phyloP scores from a whole-genome alignment of 2,329 filamentous ascomycete species.

The Ploettnerulaceae sp. region DNA sequence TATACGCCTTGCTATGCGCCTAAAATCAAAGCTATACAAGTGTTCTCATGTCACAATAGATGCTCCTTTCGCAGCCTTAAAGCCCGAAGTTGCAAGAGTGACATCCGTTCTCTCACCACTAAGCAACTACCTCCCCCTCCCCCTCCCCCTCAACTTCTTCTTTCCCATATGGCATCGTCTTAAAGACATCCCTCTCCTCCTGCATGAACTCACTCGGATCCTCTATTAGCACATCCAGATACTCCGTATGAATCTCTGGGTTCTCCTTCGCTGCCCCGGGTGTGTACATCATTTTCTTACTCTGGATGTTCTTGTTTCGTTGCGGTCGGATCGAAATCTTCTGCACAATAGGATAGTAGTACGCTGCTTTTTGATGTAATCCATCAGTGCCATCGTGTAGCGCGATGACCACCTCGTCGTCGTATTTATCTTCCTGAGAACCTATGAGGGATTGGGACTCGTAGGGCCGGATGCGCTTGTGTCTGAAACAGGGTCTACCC shows the following conservation, averaged over 20 bases:
- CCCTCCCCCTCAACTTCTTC: constrained; percentile 23
- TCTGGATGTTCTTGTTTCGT: constrained; percentile 58
- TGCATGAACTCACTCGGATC: constrained; percentile 51
- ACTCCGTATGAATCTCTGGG: constrained; percentile 39
- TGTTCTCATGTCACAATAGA: not conserved
- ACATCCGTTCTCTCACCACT: constrained; percentile 2
- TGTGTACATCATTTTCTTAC: constrained; percentile 29
- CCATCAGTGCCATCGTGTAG: constrained; percentile 51
- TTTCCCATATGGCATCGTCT: constrained; percentile 32
- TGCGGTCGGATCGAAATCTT: constrained; percentile 57
- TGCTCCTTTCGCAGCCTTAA: not conserved
- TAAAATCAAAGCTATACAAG: not conserved
- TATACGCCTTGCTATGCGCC: constrained; percentile 9
- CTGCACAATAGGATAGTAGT: constrained; percentile 66
- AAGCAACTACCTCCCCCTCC: constrained; percentile 11
- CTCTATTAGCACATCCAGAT: constrained; percentile 50
- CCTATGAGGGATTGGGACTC: constrained; percentile 56
- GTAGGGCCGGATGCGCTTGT: constrained; percentile 58
- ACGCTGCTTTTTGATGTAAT: constrained; percentile 51
- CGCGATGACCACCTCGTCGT: constrained; percentile 57
- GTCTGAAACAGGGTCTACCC: constrained; percentile 50
- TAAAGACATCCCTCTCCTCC: constrained; percentile 48
- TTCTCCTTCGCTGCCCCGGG: constrained; percentile 36
- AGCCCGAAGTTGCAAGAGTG: no score
- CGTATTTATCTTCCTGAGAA: constrained; percentile 52